Base-by-base conservation (phyloP, 352 stramenopile genomes). In the Pythium scleroteichum region DNA sequence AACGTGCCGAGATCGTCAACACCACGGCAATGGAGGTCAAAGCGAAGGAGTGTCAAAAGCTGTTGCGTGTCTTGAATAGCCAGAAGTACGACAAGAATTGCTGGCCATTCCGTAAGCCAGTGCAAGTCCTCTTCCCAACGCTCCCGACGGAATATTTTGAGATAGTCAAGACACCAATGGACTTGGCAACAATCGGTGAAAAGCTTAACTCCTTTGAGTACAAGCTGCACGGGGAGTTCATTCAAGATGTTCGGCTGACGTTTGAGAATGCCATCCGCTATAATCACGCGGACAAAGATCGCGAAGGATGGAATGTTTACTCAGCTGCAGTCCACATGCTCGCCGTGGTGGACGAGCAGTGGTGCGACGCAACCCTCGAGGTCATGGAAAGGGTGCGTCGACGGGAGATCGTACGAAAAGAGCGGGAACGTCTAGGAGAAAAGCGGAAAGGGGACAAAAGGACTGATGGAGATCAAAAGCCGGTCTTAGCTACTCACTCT, bases 21-120 rank as follows among this genome's bases (percentile, higher is more conserved):
- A 75, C 49, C 8, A 69, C 88, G 0, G 72, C 81, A 0, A 76
- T 93, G 57, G 85, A 95, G 49, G 69, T 86, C 16, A 95, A 94
- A 65, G 79, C 83, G 2, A 92, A 88, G 51, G 86, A 95, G 60
- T 92, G 80, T 40, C 71, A 87, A 47, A 92, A 91, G 51, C 47
- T 95, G 24, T 66, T 95, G 29, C 77, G 82, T 8, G 81, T 88
- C 12, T 66, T 95, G n/a, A 87, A 90, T 53, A 92, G 79, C 51
- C 86, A 95, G 52, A 95, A 95, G 69, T 75, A 94, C 48, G 80
- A 92, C 63, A 94, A 93, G 57, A 87, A 91, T 58, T 90, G 79
- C 58, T 94, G 86, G 86, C 86, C 86, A 10, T 95, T 95, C 64
- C 79, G 84, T 22, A 92, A 95, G 38, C 72, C 86, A 29, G 86